phyloP scores from a whole-genome alignment of 352 stramenopile species.

The Globisporangium nagaii region DNA sequence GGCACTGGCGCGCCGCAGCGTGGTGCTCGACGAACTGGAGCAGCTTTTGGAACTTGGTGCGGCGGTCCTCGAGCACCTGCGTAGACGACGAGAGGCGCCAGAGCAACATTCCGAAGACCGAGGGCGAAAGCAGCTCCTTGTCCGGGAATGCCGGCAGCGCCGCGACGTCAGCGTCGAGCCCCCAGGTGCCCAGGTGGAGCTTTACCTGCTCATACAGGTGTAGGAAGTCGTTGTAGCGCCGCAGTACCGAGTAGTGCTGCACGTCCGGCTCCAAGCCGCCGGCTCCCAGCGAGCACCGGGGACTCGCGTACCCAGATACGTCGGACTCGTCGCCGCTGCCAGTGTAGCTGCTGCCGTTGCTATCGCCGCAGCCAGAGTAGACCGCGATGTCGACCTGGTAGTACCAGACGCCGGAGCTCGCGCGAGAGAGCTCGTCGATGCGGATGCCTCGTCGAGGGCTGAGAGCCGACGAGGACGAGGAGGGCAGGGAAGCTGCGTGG shows the following conservation, averaged over 20 bases:
- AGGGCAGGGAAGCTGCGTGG: neutral
- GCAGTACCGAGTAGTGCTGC: conserved; percentile 54
- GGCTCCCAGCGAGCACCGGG: neutral
- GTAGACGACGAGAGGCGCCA: conserved; percentile 40
- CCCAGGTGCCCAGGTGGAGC: conserved; percentile 12
- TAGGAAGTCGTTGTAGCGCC: conserved; percentile 65
- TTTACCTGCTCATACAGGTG: conserved; percentile 46
- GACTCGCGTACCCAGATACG: conserved; percentile 1
- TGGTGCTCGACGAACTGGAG: conserved; percentile 60
- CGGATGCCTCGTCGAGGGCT: conserved; percentile 12
- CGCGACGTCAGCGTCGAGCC: conserved; percentile 10
- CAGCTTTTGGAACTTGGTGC: conserved; percentile 41
- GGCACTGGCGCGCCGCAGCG: conserved; percentile 23
- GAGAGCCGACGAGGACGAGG: neutral
- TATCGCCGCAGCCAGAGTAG: conserved; percentile 10
- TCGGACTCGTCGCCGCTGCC: conserved; percentile 17
- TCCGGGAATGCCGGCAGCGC: conserved; percentile 38
- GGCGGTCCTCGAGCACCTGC: conserved; percentile 46
- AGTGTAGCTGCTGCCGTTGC: conserved; percentile 6
- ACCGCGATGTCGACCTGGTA: conserved; percentile 60
- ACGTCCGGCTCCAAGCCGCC: conserved; percentile 10
- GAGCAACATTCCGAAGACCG: conserved; percentile 38
- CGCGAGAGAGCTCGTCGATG: conserved; percentile 47
- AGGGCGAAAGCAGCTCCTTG: conserved; percentile 49
- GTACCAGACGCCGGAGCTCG: conserved; percentile 53